Evolutionary conservation across 2,329 filamentous ascomycete genomes (phyloP).

Genomic region (Pleomassaria siparia): DNA sequence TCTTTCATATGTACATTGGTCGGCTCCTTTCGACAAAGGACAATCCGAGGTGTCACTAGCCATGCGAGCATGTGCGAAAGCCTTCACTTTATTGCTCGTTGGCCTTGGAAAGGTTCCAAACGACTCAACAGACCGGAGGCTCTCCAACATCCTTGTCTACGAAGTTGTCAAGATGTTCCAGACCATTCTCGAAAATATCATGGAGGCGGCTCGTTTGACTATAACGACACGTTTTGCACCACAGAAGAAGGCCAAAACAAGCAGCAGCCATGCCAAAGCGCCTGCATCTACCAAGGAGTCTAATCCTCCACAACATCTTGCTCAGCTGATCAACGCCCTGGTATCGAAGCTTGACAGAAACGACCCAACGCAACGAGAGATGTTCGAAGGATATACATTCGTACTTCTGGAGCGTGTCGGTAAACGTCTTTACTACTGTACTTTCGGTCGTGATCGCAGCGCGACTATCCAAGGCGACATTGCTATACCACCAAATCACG

Average conservation of each 20-base stretch:
- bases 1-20: slow-evolving; percentile 12
- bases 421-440: slow-evolving; percentile 40
- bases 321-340: slow-evolving; percentile 41
- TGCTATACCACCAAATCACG: slow-evolving; percentile 10
- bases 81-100: slow-evolving; percentile 35
- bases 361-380: slow-evolving; percentile 35
- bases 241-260: slow-evolving; percentile 11
- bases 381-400: slow-evolving; percentile 50
- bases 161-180: slow-evolving; percentile 43
- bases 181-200: slow-evolving; percentile 34
- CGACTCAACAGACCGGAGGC: slow-evolving; percentile 12
- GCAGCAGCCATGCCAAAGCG: slow-evolving; percentile 9
- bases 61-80: slow-evolving; percentile 31
- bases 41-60: slow-evolving; percentile 27
- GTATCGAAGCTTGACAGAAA: slow-evolving; percentile 41
- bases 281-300: slow-evolving; percentile 21
- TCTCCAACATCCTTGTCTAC: slow-evolving; percentile 28
- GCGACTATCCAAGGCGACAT: slow-evolving; percentile 32
- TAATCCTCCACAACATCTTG: slow-evolving; percentile 25
- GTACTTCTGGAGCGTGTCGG: slow-evolving; percentile 45
- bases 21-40: slow-evolving; percentile 23
- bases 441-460: slow-evolving; percentile 39
- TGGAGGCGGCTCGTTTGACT: slow-evolving; percentile 24
- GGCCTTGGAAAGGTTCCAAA: slow-evolving; percentile 27
- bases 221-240: slow-evolving; percentile 4